Percentiles rank a stretch among this genome's conserved stretches.
Evolutionary conservation across 108 stramenopile species (phyloP).

Genomic region (Pseudonitzschia pungens): DNA sequence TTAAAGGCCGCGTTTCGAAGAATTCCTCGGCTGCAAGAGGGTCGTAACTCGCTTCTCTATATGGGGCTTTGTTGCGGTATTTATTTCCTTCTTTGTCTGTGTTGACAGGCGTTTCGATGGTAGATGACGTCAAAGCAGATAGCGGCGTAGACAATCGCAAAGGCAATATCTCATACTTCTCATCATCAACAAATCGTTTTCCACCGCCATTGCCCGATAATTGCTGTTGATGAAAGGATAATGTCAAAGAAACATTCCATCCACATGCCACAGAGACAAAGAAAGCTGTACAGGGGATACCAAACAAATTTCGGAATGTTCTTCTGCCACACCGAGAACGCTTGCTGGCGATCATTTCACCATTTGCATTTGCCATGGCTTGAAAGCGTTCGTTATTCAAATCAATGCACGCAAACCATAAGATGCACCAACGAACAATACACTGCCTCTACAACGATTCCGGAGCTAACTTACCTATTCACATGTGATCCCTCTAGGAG

Average conservation of each 20-base stretch:
- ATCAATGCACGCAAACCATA: too few relatives aligned
- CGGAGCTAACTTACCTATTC: too few relatives aligned
- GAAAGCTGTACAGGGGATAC: neutral
- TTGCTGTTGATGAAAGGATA: neutral
- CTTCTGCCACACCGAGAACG: neutral
- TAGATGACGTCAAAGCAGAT: neutral
- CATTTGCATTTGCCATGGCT: too few relatives aligned
- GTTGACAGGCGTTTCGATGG: neutral
- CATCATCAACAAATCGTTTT: neutral
- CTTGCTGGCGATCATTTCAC: neutral
- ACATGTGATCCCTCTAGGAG: too few relatives aligned
- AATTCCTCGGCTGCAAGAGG: conserved; percentile 30
- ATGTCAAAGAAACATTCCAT: neutral
- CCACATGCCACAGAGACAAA: neutral
- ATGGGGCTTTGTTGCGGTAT: conserved; percentile 28
- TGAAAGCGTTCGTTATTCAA: too few relatives aligned
- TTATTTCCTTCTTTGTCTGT: too few relatives aligned
- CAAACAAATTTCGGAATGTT: neutral
- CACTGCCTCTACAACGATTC: too few relatives aligned
- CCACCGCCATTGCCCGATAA: neutral
- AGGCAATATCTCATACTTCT: neutral
- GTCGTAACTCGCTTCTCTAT: conserved; percentile 35
- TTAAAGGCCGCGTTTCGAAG: conserved; percentile 20
- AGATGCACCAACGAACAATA: too few relatives aligned
- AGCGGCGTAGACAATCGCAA: conserved; percentile 15